A percentile compares a stretch with the other conserved stretches of the same genome.
These are phyloP conservation scores for Periconia macrospinosa DNA, from an alignment of 2,329 filamentous ascomycete genomes.

Conservation along the genomic window DNA sequence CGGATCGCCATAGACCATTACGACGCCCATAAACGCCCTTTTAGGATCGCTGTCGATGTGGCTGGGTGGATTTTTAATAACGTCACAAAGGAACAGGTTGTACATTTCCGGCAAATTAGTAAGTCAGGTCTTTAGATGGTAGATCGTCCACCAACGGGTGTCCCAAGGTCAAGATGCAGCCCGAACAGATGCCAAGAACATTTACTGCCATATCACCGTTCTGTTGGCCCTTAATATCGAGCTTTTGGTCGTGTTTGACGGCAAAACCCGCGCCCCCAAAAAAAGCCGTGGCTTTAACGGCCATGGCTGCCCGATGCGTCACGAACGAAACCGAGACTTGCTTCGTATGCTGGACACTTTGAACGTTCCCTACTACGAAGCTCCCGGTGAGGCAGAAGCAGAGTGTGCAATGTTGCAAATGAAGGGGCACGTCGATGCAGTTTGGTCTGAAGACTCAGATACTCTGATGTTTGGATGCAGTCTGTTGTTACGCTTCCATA, in stretches of 20 bases:
- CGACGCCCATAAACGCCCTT: slow-evolving; percentile 34
- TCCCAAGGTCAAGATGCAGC: slow-evolving; percentile 35
- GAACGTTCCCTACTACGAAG: slow-evolving; percentile 47
- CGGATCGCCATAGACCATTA: slow-evolving; percentile 44
- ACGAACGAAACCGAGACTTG: slow-evolving; percentile 34
- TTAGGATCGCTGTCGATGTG: slow-evolving; percentile 49
- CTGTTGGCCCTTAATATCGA: slow-evolving; percentile 55
- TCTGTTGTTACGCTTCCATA: slow-evolving; percentile 43
- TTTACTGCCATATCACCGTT: slow-evolving; percentile 47
- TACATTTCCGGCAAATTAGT: slow-evolving; percentile 2
- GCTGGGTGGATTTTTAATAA: slow-evolving; percentile 51
- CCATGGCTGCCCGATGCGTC: slow-evolving; percentile 27
- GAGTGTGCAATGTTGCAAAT: slow-evolving; percentile 52
- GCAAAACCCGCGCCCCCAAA: slow-evolving; percentile 48
- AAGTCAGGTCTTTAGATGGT: not conserved
- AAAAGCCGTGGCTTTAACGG: slow-evolving; percentile 29
- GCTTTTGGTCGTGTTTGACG: slow-evolving; percentile 59
- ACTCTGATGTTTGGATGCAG: slow-evolving; percentile 52
- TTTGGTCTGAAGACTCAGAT: slow-evolving; percentile 54
- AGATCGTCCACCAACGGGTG: slow-evolving; percentile 25
- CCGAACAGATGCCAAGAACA: slow-evolving; percentile 40
- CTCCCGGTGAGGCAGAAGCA: slow-evolving; percentile 52
- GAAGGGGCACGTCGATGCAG: slow-evolving; percentile 51
- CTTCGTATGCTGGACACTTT: slow-evolving; percentile 44
- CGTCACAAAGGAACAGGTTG: slow-evolving; percentile 36